These are phyloP conservation scores for Ogataea glucozyma DNA, from an alignment of 805 yeast species.

Conservation along the genomic window DNA sequence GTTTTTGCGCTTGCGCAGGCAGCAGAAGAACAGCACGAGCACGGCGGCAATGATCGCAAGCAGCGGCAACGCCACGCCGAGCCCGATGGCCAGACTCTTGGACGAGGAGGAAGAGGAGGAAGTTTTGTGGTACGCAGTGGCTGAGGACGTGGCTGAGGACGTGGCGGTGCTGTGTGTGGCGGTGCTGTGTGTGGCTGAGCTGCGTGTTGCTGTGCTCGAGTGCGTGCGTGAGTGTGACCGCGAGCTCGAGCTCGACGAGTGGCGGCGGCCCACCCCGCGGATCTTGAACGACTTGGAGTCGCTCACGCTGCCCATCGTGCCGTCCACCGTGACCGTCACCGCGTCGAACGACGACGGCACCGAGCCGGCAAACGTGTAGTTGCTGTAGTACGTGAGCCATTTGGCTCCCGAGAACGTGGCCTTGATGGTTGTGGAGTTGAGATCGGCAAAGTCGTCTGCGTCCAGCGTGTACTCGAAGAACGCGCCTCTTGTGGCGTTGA, in stretches of 20 bases:
- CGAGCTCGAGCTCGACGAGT: constrained; percentile 19
- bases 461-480: constrained; percentile 59
- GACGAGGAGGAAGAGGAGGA: constrained; percentile 31
- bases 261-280: constrained; percentile 45
- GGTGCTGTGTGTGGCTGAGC: constrained; percentile 23
- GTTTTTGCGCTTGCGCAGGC: constrained; percentile 48
- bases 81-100: constrained; percentile 77
- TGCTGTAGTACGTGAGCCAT: constrained; percentile 68
- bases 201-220: constrained; percentile 28
- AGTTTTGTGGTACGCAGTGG: constrained; percentile 1
- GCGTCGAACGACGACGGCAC: constrained; percentile 54
- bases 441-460: constrained; percentile 57
- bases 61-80: constrained; percentile 84
- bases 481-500: constrained; percentile 67
- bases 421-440: constrained; percentile 47
- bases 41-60: constrained; percentile 49
- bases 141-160: constrained; percentile 8
- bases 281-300: constrained; percentile 52
- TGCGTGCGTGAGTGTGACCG: constrained; percentile 22
- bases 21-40: constrained; percentile 56
- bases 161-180: constrained; percentile 20
- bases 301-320: constrained; percentile 34
- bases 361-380: constrained; percentile 67
- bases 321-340: constrained; percentile 45
- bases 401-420: constrained; percentile 43